Evolutionary conservation across 495 filamentous ascomycete genomes (phyloP).

Genomic region (Lichina pygmaea): DNA sequence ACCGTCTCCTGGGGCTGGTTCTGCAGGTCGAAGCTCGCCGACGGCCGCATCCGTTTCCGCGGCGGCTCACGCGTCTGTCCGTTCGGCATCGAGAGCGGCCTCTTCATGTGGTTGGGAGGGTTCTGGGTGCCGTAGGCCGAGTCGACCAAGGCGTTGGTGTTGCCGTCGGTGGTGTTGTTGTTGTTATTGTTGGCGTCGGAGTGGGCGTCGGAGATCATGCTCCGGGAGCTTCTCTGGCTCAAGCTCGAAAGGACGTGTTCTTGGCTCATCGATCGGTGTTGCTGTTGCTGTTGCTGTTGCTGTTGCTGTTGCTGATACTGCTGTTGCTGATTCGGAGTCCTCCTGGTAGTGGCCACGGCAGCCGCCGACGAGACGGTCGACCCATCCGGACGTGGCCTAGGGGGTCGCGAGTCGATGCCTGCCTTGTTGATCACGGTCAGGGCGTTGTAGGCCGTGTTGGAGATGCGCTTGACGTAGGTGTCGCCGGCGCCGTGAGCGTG

Average conservation of each 20-base stretch:
- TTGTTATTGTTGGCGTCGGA: background rate
- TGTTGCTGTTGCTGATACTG: slow-evolving; percentile 10
- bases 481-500: slow-evolving; percentile 20
- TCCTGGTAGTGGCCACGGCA: slow-evolving; percentile 13
- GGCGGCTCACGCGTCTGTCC: slow-evolving; percentile 46
- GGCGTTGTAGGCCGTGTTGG: slow-evolving; percentile 68
- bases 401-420: slow-evolving; percentile 64
- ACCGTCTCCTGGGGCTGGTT: slow-evolving; percentile 13
- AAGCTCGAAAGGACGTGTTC: slow-evolving; percentile 25
- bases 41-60: slow-evolving; percentile 45
- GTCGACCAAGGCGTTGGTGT: slow-evolving; percentile 19
- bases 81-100: background rate
- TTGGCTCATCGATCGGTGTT: slow-evolving; percentile 19
- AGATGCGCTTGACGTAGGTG: slow-evolving; percentile 92
- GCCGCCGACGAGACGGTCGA: slow-evolving; percentile 9
- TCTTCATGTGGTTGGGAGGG: background rate
- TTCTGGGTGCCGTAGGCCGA: slow-evolving; percentile 23
- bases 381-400: slow-evolving; percentile 11
- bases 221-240: slow-evolving; percentile 35
- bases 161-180: slow-evolving; percentile 5
- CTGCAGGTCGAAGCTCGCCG: slow-evolving; percentile 18
- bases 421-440: slow-evolving; percentile 91
- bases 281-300: too few species aligned
- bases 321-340: slow-evolving; percentile 28
- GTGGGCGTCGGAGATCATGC: background rate